Base-by-base conservation (phyloP, 1,139 yeast genomes). In the Pneumocystis sp. region DNA sequence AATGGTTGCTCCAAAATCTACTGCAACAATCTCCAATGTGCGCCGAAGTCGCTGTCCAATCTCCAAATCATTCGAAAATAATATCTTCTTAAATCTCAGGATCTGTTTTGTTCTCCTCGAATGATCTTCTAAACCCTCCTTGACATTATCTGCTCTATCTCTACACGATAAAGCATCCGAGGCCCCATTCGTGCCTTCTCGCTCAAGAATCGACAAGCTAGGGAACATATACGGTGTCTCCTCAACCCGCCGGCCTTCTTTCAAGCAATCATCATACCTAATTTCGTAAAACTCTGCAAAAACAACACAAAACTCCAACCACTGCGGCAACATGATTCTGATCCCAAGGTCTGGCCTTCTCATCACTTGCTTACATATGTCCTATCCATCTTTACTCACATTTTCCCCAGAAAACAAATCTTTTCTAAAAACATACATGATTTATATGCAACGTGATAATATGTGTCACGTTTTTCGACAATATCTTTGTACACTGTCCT, bases 391-490 rank as follows among this genome's bases (percentile, higher is more conserved):
- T 44, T 10, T 19, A 45, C 17, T 25, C 31, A 17, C 7, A 3
- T 25, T 50, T 50, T 4, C 10, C 21, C 31, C 25, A 7, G 8
- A 17, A 10, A 79, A 78, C n/a, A 50, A 74, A 69, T 44, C 76
- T 73, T 34, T 78, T 74, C 37, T 12, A 37, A 15, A 63, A 56
- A 17, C 68, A 1, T 37, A 63, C 69, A 68, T 86, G 85, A 44
- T 81, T 76, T 37, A 81, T 73, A 69, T 82, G 83, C 10, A 76
- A 72, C 0, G 95, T 82, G 19, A 91, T 77, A 63, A 89, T 79
- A 77, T 91, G 97, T 0, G 97, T 89, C 1, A 95, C 87, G 68
- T 81, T 81, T 65, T 81, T 81, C 10, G 89, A 84, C 45, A 90
- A 75, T n/a, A 80, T 79, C 66, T 85, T 86, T 65, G 83, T 76